A percentile compares a stretch with the other conserved stretches of the same genome.
These are phyloP conservation scores for Cryptococcus sp. DNA, from an alignment of 1,284 basidiomycete species.

Conservation along the genomic window DNA sequence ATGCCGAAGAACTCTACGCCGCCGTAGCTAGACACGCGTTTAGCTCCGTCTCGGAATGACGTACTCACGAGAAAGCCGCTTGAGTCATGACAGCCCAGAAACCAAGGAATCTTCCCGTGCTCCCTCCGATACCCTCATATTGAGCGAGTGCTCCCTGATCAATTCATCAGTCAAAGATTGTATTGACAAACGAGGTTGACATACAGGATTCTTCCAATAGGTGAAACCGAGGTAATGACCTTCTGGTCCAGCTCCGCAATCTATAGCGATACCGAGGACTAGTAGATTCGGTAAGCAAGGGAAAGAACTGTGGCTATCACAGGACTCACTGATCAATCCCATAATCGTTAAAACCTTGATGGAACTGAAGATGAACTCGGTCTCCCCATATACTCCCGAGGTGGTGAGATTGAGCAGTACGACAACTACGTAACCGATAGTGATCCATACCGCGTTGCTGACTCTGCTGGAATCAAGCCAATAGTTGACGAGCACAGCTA, in stretches of 20 bases:
- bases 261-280: conserved; percentile 63
- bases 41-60: background rate
- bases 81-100: conserved; percentile 55
- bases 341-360: conserved; percentile 73
- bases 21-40: conserved; percentile 8
- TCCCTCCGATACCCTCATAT: conserved; percentile 42
- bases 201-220: conserved; percentile 49
- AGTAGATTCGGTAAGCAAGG: background rate
- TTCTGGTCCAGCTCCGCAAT: conserved; percentile 39
- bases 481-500: conserved; percentile 18
- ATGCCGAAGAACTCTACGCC: conserved; percentile 28
- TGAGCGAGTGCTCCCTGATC: conserved; percentile 49
- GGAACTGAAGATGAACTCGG: conserved; percentile 54
- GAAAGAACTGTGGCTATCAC: background rate
- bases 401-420: conserved; percentile 73
- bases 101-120: conserved; percentile 48
- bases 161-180: background rate
- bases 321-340: conserved; percentile 49
- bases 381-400: conserved; percentile 55
- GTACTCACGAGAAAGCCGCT: conserved; percentile 48
- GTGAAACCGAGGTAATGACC: conserved; percentile 32
- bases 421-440: conserved; percentile 66
- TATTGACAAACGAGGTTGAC: background rate
- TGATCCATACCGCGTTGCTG: conserved; percentile 62
- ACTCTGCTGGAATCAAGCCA: conserved; percentile 9